phyloP scores from a whole-genome alignment of 1,139 yeast species.

The Candida sp. region DNA sequence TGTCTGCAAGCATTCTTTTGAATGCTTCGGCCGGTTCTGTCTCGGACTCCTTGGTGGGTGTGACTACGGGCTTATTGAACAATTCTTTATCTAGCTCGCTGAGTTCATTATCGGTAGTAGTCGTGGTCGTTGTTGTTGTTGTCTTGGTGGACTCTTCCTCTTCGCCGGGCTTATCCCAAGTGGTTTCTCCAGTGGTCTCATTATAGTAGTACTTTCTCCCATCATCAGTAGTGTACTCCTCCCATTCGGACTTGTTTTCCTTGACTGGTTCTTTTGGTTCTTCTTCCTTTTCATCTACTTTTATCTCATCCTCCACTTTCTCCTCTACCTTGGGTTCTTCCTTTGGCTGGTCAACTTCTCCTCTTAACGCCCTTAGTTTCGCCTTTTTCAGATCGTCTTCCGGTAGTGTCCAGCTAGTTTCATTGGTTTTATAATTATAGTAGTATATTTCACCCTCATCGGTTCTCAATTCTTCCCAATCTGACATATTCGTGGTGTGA shows the following conservation, averaged over 20 bases:
- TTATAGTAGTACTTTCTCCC: slow-evolving; percentile 79
- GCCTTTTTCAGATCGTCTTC: slow-evolving; percentile 30
- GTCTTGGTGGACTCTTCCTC: slow-evolving; percentile 16
- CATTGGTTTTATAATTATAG: slow-evolving; percentile 66
- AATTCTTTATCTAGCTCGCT: slow-evolving; percentile 17
- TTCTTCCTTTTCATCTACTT: neutral
- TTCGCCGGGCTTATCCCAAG: slow-evolving; percentile 78
- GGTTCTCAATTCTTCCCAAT: slow-evolving; percentile 71
- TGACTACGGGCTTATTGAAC: slow-evolving; percentile 12
- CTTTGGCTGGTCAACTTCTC: neutral
- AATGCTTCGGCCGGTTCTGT: slow-evolving; percentile 54
- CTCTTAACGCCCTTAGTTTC: no score
- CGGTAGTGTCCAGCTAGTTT: slow-evolving; percentile 87
- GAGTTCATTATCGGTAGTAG: neutral
- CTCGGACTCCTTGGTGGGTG: slow-evolving; percentile 9
- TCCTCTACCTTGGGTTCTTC: neutral
- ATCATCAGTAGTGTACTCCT: slow-evolving; percentile 65
- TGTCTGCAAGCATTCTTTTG: slow-evolving; percentile 52
- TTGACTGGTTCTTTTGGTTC: neutral
- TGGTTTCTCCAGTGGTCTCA: slow-evolving; percentile 64
- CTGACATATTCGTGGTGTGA: slow-evolving; percentile 7
- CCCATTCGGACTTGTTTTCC: slow-evolving; percentile 50
- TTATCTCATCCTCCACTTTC: neutral
- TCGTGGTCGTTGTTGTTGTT: neutral
- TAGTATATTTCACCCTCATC: slow-evolving; percentile 75